Percentiles rank a stretch among this genome's conserved stretches.
Evolutionary conservation across 2,329 filamentous ascomycete genomes (phyloP).

Genomic region (Pseudocercospora fijiensis): DNA sequence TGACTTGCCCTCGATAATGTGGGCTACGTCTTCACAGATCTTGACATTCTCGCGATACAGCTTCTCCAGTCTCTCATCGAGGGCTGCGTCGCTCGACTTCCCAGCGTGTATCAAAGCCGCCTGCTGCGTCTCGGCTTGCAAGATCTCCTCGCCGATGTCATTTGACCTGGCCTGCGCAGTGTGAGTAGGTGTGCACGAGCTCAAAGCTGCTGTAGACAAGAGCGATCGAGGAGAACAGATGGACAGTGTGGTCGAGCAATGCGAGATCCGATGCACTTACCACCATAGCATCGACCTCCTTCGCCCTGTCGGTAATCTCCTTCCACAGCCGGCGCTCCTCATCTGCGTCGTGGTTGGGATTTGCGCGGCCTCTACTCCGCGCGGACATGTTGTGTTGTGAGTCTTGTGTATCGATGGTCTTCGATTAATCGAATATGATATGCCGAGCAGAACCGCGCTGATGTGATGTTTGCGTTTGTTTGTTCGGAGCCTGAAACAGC

Average conservation of each 20-base stretch:
- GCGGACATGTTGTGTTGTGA: constrained; percentile 44
- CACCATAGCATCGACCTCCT: constrained; percentile 48
- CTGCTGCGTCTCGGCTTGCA: constrained; percentile 40
- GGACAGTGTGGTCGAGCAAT: not conserved
- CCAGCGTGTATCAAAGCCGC: constrained; percentile 34
- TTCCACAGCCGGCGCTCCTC: constrained; percentile 53
- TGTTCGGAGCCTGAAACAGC: not conserved
- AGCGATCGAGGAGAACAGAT: not conserved
- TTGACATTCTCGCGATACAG: constrained; percentile 51
- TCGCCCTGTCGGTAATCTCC: constrained; percentile 47
- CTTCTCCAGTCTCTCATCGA: constrained; percentile 49
- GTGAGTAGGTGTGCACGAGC: not conserved
- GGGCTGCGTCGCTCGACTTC: constrained; percentile 36
- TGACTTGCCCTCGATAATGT: constrained; percentile 46
- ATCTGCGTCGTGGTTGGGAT: constrained; percentile 51
- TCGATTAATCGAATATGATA: not conserved
- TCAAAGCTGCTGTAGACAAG: not conserved
- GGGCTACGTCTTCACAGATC: constrained; percentile 47
- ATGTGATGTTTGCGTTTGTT: not conserved
- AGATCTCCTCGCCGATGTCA: constrained; percentile 39
- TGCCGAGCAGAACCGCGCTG: not conserved
- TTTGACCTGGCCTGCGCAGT: constrained; percentile 33
- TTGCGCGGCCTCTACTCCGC: constrained; percentile 46
- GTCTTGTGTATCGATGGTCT: not conserved
- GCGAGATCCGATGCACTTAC: constrained; percentile 38